Base-by-base conservation (phyloP, 2,329 filamentous ascomycete genomes). In the Diaporthe humulicola region DNA sequence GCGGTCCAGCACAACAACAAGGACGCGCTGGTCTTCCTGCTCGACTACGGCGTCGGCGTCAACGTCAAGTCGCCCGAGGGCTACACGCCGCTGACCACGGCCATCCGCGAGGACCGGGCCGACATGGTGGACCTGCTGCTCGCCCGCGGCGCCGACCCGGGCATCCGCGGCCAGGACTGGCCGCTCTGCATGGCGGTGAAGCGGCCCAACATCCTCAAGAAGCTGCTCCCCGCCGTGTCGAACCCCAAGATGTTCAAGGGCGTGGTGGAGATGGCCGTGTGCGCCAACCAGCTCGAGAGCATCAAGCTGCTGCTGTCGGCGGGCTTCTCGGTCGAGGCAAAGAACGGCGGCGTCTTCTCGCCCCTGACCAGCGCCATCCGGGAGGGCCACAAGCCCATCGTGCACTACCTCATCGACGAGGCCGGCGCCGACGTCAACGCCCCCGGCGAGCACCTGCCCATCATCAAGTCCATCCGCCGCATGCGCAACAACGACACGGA, bases 291-390 rank as follows among this genome's bases (percentile, higher is more conserved):
- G 81, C 86, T 94, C 19, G 91, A 93, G 75, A 92, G 89, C 48
- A 87, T 94, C 82, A 93, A 93, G 82, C 83, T 93, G 60, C 87
- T 94, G 45, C 85, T 94, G 22, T 86, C 85, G 22, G 90, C 91
- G 0, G 92, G 92, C 19, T 89, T 93, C 25, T 91, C 88, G 54
- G 91, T 93, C 72, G 92, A 94, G 81, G 93, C 93, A 83, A 92
- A 92, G 83, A 94, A 93, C 79, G 92, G 91, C 28, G 93, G 93
- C 71, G 92, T 94, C 66, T 94, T 94, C 84, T 93, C 91, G 0
- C 90, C 91, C 0, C 86, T 94, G 5, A 94, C 92, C 0, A 92
- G 91, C 0, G 91, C 91, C 12, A 90, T 93, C 73, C 90, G 92
- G 17, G 92, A 94, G 81, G 85, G 90, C 36, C 87, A 87, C 77